Evolutionary conservation across 176 grass and related monocot genomes (phyloP), one percentile per base, ranked within the genome.

Genomic region (Tillandsia leiboldiana): DNA sequence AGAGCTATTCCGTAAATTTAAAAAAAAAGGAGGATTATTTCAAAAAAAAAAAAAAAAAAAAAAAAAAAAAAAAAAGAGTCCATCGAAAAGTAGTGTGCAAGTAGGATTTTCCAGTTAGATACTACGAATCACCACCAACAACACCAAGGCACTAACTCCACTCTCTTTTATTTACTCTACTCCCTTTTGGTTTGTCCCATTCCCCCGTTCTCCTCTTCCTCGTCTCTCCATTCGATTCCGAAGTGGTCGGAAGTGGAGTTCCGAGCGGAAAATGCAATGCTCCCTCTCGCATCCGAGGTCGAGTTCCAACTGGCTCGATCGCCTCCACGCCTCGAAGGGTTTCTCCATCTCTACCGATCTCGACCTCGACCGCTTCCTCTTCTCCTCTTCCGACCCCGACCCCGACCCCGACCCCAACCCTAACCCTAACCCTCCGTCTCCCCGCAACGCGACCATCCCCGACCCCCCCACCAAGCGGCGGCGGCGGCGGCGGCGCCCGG

Each of bases 231-330:
- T 59, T 59, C 29, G 15, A 59, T 9, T 59, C 20, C 20, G 56
- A 59, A 59, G 56, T 17, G 56, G 1, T 61, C 15, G 22, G 22
- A 23, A 20, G 22, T 61, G 17, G 17, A 23, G 22, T 23, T 18
- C 56, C 1, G 3, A 61, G 17, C 4, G 10, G 22, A 61, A 61
- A 61, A 72, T 61, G 53, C 51, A 57, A 10, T 73, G 73, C 14
- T 56, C 80, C 0, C 69, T 80, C 6, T 75, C 82, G 1, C 74
- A 58, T 11, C 26, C 76, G 51, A 81, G 65, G 26, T 68, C 67
- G 53, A 83, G 68, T 11, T 83, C 87, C 8, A 52, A 73, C 69
- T 91, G 91, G 91, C 87, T 96, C 42, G 84, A 87, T 71, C 79
- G 87, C 71, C 84, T 96, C 63, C 91, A 96, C 76, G 70, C 24